Evolutionary conservation across 176 grass and related monocot genomes (phyloP), one percentile per base, ranked within the genome.

Genomic region (Bolboschoenus planiculmis): DNA sequence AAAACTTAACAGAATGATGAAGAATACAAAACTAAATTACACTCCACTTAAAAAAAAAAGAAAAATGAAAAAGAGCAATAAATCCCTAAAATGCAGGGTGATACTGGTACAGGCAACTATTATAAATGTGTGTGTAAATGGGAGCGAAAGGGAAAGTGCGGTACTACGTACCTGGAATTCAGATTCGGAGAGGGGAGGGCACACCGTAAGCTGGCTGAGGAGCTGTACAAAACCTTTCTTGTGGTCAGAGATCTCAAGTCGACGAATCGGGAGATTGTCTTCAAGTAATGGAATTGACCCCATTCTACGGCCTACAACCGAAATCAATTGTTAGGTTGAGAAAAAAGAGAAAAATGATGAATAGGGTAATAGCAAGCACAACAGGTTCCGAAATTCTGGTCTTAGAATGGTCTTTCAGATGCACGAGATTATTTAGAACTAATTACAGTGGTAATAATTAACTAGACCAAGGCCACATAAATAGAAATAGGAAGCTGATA

Each of bases 211-310:
- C 81, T 97, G 91, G 2, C 89, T 78, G 5, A 97, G 94, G 44
- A 97, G 94, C 29, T 77, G 0, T 0, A 97, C 66, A 36, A 97
- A 94, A 3, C 94, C 94, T 83, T 84, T 97, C 39, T 78, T 84
- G 18, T 83, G 73, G 61, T 97, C 94, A 7, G 89, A 81, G 8
- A 88, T 9, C 82, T 93, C 86, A 3, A 97, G 86, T 34, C 84
- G 91, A n/a, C 94, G 94, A 67, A 93, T 89, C 5, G 53, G 66
- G 35, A 91, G 79, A 10, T 64, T 43, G 4, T 2, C 36, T 81
- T 81, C 79, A 10, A 47, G 1, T 42, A 60, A 2, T 81, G 79
- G 37, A 31, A 81, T 61, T 16, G 79, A 81, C 13, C 56, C 37
- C 79, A 81, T 81, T 81, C 36, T 37, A 27, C 21, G 4, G 21